Evolutionary conservation across 2,329 filamentous ascomycete species (phyloP), one percentile per base, ranked within the genome.

Genomic region (Colletotrichum lini): DNA sequence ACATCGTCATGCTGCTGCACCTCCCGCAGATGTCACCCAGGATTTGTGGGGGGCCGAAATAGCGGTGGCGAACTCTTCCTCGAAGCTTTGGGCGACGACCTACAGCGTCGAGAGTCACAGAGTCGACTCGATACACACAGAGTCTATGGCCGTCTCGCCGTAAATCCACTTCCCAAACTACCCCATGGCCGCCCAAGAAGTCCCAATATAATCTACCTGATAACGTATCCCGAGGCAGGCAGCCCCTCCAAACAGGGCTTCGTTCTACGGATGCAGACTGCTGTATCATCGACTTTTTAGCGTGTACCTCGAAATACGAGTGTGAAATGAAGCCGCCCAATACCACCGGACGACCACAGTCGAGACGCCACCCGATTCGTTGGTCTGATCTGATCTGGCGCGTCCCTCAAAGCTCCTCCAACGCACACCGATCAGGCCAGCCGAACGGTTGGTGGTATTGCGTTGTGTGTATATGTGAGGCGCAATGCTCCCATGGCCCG

Each of bases 11-110:
- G 50, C 59, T 35, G 61, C 52, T 64, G 58, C 59, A 59, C 44
- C 45, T 40, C 49, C 64, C 52, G 45, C 45, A 40, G 40, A 62
- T 59, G 53, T 38, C 40, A 59, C 67, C 21, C 40, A 53, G 42
- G 21, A 62, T 67, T 65, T 63, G 69, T 64, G 69, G 30, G 30
- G 26, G 26, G 26, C 8, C 42, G 21, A 53, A 72, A 49, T 50
- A 54, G 52, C 68, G 58, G 65, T 64, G 69, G 65, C 68, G 65
- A 62, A 65, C 26, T 45, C 53, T 58, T 68, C n/a, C 65, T 64
- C 13, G 61, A 42, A 18, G 38, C 35, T 64, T 64, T 52, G 52
- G 45, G 40, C 42, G 35, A 61, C 49, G 53, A 60, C 65, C 15
- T 45, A 42, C 30, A 38, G n/a, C n/a, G n/a, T n/a, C n/a, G n/a